Percentiles rank a stretch among this genome's conserved stretches.
These are phyloP conservation scores for Colletotrichum sp. DNA, from an alignment of 2,329 filamentous ascomycete species.

Conservation along the genomic window DNA sequence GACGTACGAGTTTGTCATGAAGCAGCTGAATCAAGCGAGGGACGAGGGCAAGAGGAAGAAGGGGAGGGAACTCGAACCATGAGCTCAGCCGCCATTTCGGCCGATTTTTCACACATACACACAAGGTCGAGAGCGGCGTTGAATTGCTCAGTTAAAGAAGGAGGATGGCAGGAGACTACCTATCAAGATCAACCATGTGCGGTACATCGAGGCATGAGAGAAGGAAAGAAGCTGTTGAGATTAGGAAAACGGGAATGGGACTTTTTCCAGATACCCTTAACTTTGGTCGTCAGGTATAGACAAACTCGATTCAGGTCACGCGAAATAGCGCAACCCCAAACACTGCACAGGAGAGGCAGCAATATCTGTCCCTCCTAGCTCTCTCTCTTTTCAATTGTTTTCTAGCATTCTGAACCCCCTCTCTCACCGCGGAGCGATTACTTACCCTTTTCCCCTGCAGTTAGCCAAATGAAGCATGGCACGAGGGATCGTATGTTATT, in stretches of 20 bases:
- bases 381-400: slow-evolving; percentile 9
- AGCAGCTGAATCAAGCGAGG: slow-evolving; percentile 50
- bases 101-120: not conserved
- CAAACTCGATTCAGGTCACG: slow-evolving; percentile 29
- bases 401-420: not conserved
- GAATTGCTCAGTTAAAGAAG: slow-evolving; percentile 17
- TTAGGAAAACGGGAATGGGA: slow-evolving; percentile 19
- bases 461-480: not conserved
- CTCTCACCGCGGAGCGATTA: not conserved
- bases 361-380: not conserved
- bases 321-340: slow-evolving; percentile 14
- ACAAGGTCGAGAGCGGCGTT: slow-evolving; percentile 3
- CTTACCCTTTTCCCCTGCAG: not conserved
- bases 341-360: not conserved
- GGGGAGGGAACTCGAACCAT: slow-evolving; percentile 8
- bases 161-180: not conserved
- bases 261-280: slow-evolving; percentile 36
- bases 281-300: slow-evolving; percentile 38
- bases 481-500: not conserved
- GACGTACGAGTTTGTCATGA: slow-evolving; percentile 85
- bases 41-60: slow-evolving; percentile 40
- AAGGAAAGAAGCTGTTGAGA: slow-evolving; percentile 10
- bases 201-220: not conserved
- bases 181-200: slow-evolving; percentile 1
- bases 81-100: not conserved